phyloP scores from a whole-genome alignment of 23 red algal species.

The Gracilaria domingensis region DNA sequence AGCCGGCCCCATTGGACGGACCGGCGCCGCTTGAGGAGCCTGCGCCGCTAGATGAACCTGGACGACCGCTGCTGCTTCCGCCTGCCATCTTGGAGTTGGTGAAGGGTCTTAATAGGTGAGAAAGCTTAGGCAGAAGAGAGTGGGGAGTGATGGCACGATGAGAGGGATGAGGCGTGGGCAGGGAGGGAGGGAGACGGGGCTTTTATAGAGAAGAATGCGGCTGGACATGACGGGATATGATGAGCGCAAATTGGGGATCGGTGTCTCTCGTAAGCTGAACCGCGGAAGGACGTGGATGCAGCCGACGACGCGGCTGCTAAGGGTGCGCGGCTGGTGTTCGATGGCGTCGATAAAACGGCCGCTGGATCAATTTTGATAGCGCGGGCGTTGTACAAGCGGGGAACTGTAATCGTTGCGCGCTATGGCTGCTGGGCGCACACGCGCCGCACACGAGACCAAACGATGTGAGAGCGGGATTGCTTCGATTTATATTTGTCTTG shows the following conservation, averaged over 20 bases:
- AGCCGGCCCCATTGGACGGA: not conserved
- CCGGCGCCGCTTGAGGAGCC: not conserved
- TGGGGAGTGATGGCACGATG: not conserved
- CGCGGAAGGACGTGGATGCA: not conserved
- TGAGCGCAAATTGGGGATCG: not conserved
- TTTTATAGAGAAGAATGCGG: not conserved
- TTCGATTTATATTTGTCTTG: too few species aligned
- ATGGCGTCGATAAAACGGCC: not conserved
- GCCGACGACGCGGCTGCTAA: too few species aligned
- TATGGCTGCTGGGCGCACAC: not conserved
- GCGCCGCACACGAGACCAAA: not conserved
- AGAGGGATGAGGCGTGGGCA: not conserved
- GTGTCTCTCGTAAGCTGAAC: not conserved
- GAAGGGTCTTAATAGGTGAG: too few species aligned
- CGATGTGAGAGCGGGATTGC: too few species aligned
- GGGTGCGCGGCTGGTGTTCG: not conserved
- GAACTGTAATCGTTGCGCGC: not conserved
- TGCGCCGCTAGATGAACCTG: not conserved
- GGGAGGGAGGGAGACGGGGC: not conserved
- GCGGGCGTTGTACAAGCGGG: too few species aligned
- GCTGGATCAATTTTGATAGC: not conserved
- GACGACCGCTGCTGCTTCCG: not conserved
- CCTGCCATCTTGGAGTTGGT: not conserved
- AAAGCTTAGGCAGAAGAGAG: too few species aligned
- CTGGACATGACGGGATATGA: not conserved